Conservation (phyloP, 495 filamentous ascomycete genomes). For the Tuber aestivum region DNA sequence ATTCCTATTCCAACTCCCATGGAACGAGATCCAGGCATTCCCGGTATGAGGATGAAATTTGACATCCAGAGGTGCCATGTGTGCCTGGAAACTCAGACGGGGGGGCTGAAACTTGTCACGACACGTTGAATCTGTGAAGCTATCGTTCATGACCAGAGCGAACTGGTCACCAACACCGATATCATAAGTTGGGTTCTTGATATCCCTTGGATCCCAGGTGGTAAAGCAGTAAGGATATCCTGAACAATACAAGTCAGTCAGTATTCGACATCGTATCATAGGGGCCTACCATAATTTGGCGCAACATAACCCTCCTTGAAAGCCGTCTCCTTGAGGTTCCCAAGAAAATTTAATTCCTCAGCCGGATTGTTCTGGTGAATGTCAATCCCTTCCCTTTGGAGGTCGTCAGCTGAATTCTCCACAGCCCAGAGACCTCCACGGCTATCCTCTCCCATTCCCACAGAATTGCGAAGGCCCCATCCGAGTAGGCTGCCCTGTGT, state of each 20-base stretch:
- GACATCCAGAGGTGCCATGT: conserved; percentile 58
- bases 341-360: conserved; percentile 69
- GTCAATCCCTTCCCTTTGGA: conserved; percentile 53
- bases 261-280: not conserved
- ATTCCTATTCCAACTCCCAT: conserved; percentile 55
- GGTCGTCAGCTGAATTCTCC: conserved; percentile 65
- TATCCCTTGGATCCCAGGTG: conserved; percentile 49
- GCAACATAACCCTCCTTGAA: conserved; percentile 31
- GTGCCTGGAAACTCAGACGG: conserved; percentile 54
- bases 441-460: conserved; percentile 59
- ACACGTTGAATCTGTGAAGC: conserved; percentile 51
- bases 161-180: conserved; percentile 40
- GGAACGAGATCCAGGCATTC: conserved; percentile 51
- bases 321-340: conserved; percentile 51
- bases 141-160: conserved; percentile 44
- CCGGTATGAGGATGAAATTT: conserved; percentile 49
- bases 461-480: conserved; percentile 67
- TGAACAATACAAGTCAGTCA: conserved; percentile 46
- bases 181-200: not conserved
- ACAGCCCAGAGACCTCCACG: conserved; percentile 59
- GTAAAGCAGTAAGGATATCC: conserved; percentile 69
- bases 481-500: conserved; percentile 56
- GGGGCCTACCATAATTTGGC: conserved; percentile 22
- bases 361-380: conserved; percentile 66
- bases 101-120: conserved; percentile 46